These are phyloP conservation scores for Fusarium tjaetaba DNA, from an alignment of 2,329 filamentous ascomycete species.

Conservation along the genomic window DNA sequence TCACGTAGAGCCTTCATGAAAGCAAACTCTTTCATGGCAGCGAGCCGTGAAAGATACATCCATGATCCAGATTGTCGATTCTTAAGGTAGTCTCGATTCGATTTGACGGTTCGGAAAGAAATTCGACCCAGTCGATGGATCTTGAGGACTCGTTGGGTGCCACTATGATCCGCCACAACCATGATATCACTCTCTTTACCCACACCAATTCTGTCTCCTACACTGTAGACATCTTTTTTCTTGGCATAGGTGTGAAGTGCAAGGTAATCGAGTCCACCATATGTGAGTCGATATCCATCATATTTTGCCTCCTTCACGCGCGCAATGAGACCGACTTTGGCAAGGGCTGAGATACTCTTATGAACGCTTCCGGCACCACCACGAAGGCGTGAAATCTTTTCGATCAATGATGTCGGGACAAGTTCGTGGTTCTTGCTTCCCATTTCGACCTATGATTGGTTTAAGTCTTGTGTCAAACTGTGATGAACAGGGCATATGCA, in stretches of 20 bases:
- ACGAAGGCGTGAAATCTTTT: constrained; percentile 82
- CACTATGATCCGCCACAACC: constrained; percentile 84
- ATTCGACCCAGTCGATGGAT: constrained; percentile 96
- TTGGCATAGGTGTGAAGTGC: constrained; percentile 90
- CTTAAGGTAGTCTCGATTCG: constrained; percentile 93
- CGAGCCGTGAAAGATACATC: constrained; percentile 97
- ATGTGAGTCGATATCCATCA: constrained; percentile 95
- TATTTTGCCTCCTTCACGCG: constrained; percentile 96
- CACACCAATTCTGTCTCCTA: constrained; percentile 93
- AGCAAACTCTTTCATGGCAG: constrained; percentile 91
- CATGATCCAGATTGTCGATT: constrained; percentile 83
- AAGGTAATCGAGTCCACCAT: constrained; percentile 97
- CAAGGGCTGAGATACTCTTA: constrained; percentile 86
- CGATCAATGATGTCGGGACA: constrained; percentile 89
- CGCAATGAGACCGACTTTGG: constrained; percentile 91
- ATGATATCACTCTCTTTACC: constrained; percentile 99
- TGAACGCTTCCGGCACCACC: constrained; percentile 83
- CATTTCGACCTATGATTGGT: constrained; percentile 78
- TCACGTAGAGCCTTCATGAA: constrained; percentile 90
- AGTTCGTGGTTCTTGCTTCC: constrained; percentile 97
- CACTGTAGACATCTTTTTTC: constrained; percentile 83
- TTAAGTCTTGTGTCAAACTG: constrained; percentile 45
- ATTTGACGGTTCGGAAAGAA: constrained; percentile 95
- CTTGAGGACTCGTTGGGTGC: constrained; percentile 85
- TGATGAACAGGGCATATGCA: constrained; percentile 48